Evolutionary conservation across 192 early-diverging fungal species (phyloP).

Genomic region (Hyaloraphidium curvatum): DNA sequence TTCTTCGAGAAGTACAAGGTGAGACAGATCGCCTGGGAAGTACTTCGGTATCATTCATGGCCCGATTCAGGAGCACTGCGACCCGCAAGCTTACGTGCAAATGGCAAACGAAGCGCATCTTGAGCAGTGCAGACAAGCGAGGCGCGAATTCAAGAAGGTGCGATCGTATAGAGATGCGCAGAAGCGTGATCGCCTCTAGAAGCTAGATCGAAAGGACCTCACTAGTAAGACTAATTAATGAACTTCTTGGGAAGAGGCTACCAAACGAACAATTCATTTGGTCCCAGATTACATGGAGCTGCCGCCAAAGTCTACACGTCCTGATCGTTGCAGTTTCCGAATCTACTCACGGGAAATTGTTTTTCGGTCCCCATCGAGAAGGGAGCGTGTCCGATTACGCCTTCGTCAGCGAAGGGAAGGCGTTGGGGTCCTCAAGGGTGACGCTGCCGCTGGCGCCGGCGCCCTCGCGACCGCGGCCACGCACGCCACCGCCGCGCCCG

Average conservation of each 20-base stretch:
- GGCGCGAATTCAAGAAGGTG: conserved; percentile 21
- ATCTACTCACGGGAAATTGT: no score
- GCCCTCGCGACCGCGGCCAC: background rate
- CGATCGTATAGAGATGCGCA: background rate
- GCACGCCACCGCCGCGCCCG: conserved; percentile 13
- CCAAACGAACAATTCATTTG: no score
- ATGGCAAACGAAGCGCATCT: conserved; percentile 46
- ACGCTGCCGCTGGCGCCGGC: conserved; percentile 5
- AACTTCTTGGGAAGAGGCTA: no score
- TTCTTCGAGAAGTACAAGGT: conserved; percentile 41
- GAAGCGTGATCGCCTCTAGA: no score
- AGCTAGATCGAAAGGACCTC: no score
- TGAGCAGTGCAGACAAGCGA: conserved; percentile 26
- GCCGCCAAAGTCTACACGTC: no score
- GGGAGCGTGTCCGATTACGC: no score
- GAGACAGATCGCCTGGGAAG: background rate
- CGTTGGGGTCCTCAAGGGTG: conserved; percentile 17
- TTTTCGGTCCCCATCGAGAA: no score
- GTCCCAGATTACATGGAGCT: no score
- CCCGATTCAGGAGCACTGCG: conserved; percentile 23
- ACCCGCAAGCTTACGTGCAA: conserved; percentile 56
- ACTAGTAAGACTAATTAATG: no score
- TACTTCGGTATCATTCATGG: background rate
- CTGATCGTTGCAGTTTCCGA: no score
- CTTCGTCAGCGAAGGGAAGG: conserved; percentile 25